Evolutionary conservation across 176 grass and related monocot species (phyloP), one percentile per base, ranked within the genome.

Genomic region (Ampelocalamus luodianensis): DNA sequence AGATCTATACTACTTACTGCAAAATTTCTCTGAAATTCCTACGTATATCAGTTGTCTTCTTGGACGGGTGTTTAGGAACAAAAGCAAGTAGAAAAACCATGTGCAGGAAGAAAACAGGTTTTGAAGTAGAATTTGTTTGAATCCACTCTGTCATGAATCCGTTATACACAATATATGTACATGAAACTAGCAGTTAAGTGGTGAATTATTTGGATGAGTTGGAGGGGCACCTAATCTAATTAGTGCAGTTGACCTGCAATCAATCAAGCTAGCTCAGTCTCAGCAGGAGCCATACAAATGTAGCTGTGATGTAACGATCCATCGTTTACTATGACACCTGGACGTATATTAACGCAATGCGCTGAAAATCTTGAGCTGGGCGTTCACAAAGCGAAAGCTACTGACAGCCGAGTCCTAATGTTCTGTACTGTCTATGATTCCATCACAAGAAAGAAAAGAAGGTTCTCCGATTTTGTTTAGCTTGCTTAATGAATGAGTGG

Each of bases 371-470:
- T 63, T 65, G 68, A 0, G 22, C 76, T 16, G 1, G 5, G 85
- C 13, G n/a, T 86, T 86, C 85, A 86, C 67, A 86, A 16, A 42
- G 56, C 40, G 85, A 73, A 86, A 86, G 56, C 43, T 9, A 80
- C 67, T 72, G 22, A 79, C 66, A 22, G 5, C 1, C 62, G 14
- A 85, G 29, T 40, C 65, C 17, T 68, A 76, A 51, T 50, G 43
- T 68, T 51, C 9, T 18, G 1, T 16, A 24, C 22, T 5, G 4
- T 26, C 4, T 46, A 12, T 14, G n/a, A 43, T 44, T 54, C 17
- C 42, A 50, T 54, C 68, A 14, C 4, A 79, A 37, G 18, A n/a
- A 64, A 22, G 15, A 10, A 68, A 68, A 36, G 43, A 65, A 65
- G 26, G 16, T 80, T 67, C 24, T 51, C 44, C 11, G 38, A 22